These are phyloP conservation scores for Pyricularia pennisetigena DNA, from an alignment of 2,329 filamentous ascomycete genomes.

Conservation along the genomic window DNA sequence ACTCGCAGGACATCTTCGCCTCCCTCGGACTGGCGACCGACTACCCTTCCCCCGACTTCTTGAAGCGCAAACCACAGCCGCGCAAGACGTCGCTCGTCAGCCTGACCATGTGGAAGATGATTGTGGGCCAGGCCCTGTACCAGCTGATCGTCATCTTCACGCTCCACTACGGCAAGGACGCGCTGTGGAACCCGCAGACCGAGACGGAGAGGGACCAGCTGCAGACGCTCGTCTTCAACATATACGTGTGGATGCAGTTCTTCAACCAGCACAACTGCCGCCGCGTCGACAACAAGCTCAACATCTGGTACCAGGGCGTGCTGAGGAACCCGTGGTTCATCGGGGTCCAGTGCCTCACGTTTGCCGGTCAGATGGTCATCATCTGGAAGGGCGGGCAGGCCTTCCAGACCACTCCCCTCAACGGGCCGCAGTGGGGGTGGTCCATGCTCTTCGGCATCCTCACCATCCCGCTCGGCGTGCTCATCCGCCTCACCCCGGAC, in stretches of 20 bases:
- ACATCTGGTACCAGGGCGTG: constrained; percentile 67
- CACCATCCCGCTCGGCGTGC: constrained; percentile 50
- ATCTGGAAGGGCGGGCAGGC: constrained; percentile 60
- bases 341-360: constrained; percentile 54
- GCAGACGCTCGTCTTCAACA: constrained; percentile 70
- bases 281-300: constrained; percentile 72
- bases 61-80: constrained; percentile 26
- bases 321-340: constrained; percentile 69
- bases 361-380: constrained; percentile 62
- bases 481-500: constrained; percentile 31
- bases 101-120: constrained; percentile 77
- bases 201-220: background rate
- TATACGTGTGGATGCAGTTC: constrained; percentile 84
- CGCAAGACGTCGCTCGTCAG: constrained; percentile 38
- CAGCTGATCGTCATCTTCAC: constrained; percentile 56
- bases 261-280: constrained; percentile 68
- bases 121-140: constrained; percentile 63
- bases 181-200: constrained; percentile 27
- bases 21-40: constrained; percentile 43
- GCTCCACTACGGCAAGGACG: constrained; percentile 48
- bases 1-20: constrained; percentile 50
- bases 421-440: constrained; percentile 59
- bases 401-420: constrained; percentile 51
- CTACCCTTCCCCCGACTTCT: constrained; percentile 29
- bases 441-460: constrained; percentile 58